A percentile compares a stretch with the other conserved stretches of the same genome.
phyloP scores from a whole-genome alignment of 2,329 filamentous ascomycete species.

The Cladophialophora bantiana region DNA sequence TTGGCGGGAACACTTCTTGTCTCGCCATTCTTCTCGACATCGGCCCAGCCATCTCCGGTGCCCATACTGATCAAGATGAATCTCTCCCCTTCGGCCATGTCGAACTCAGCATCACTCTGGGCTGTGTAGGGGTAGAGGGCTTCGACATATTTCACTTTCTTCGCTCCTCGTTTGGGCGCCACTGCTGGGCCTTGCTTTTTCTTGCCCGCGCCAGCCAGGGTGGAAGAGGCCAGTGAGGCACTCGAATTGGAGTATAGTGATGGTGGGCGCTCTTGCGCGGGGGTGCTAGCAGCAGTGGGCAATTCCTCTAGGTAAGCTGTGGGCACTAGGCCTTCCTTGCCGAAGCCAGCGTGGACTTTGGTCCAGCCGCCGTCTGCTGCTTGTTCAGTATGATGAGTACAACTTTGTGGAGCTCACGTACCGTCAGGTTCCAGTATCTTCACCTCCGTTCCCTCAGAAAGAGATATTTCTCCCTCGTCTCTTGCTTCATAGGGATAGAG shows the following conservation, averaged over 20 bases:
- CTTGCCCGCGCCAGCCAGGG: constrained; percentile 45
- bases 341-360: constrained; percentile 74
- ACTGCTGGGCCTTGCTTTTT: constrained; percentile 94
- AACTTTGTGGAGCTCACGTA: constrained; percentile 57
- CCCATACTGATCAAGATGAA: constrained; percentile 91
- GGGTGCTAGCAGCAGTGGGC: constrained; percentile 47
- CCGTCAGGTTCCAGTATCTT: constrained; percentile 84
- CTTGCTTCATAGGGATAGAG: constrained; percentile 83
- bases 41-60: constrained; percentile 92
- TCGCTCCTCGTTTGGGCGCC: constrained; percentile 86
- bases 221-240: constrained; percentile 67
- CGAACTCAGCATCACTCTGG: constrained; percentile 84
- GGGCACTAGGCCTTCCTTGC: constrained; percentile 83
- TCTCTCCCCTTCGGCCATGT: constrained; percentile 86
- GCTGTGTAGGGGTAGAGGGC: constrained; percentile 92
- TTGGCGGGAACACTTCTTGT: constrained; percentile 86
- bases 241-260: constrained; percentile 81
- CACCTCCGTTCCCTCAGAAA: constrained; percentile 80
- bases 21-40: constrained; percentile 89
- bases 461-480: constrained; percentile 80
- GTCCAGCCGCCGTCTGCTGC: constrained; percentile 89
- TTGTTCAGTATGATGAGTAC: constrained; percentile 15
- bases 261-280: constrained; percentile 62
- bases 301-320: constrained; percentile 80
- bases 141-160: constrained; percentile 92